These are phyloP conservation scores for Arthroderma sp. DNA, from an alignment of 2,329 filamentous ascomycete species.

Conservation along the genomic window DNA sequence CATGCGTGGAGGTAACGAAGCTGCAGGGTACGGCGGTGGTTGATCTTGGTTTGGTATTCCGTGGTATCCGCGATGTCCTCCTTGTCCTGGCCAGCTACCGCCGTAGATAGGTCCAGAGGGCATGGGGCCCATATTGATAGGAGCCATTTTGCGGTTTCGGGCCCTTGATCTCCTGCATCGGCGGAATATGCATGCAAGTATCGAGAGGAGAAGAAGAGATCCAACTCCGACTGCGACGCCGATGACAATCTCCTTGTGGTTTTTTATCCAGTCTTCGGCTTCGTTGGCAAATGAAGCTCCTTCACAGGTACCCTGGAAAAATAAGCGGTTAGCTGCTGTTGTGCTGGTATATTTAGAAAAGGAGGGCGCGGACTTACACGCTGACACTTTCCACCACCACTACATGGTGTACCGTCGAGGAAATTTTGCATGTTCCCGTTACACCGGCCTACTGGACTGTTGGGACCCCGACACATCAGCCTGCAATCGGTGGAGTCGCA, in stretches of 20 bases:
- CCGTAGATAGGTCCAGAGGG: slow-evolving; percentile 2
- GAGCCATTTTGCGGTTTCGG: slow-evolving; percentile 10
- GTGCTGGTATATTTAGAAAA: background rate
- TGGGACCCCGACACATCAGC: slow-evolving; percentile 60
- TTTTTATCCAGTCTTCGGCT: slow-evolving; percentile 60
- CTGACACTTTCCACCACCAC: slow-evolving; percentile 62
- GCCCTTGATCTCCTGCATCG: slow-evolving; percentile 37
- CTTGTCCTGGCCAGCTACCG: background rate
- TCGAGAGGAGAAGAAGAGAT: slow-evolving; percentile 53
- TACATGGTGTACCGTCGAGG: slow-evolving; percentile 77
- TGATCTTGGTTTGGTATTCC: too few relatives aligned
- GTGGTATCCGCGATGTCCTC: too few relatives aligned
- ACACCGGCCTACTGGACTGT: slow-evolving; percentile 53
- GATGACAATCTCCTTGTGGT: slow-evolving; percentile 71
- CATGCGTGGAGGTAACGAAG: too few relatives aligned
- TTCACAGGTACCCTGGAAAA: slow-evolving; percentile 52
- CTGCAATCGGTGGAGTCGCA: slow-evolving; percentile 63
- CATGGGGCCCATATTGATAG: slow-evolving; percentile 6
- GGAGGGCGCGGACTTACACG: slow-evolving; percentile 39
- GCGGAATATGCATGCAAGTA: slow-evolving; percentile 54
- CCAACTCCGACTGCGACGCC: slow-evolving; percentile 62
- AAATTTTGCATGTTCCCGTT: slow-evolving; percentile 74
- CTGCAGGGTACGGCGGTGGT: too few relatives aligned
- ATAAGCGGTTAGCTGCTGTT: slow-evolving; percentile 2
- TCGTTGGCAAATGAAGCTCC: slow-evolving; percentile 58